Evolutionary conservation across 345 rosid species (phyloP), one percentile per base, ranked within the genome.

Genomic region (Eucalyptus shirleyi): DNA sequence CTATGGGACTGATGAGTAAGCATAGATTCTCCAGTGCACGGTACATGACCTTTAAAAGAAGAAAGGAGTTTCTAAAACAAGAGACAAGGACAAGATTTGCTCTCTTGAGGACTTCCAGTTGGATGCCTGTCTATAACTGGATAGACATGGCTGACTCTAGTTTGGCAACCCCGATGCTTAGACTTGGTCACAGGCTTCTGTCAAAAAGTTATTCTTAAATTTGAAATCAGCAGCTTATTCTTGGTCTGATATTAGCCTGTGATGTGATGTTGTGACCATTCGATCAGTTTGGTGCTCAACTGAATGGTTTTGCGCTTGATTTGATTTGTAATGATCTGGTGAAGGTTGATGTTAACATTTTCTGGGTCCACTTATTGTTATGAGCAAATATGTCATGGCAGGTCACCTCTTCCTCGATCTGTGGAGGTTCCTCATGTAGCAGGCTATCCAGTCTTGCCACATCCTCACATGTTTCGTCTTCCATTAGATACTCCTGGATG

Each of bases 341-440:
- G 37, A 30, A n/a, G 18, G 21, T 14, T n/a, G 19, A 26, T 26
- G 24, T 53, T 9, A 4, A 56, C 3, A 56, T 9, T 60, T 26
- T 60, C 16, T 0, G 0, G 0, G 32, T 37, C 45, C 28, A 21
- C 8, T 37, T 11, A 11, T 37, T 37, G 47, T 11, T 37, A 4
- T 37, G 2, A 77, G 28, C 47, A 28, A 37, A 21, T 30, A 17
- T 86, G 72, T 59, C 50, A 53, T 91, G 40, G 44, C 94, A 97
- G 96, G 90, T 91, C 97, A 32, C 98, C 94, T 55, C 93, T 96
- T 92, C 97, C 96, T 86, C 91, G 55, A 87, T 93, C 49, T 86
- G 91, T 95, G 88, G 94, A 93, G 89, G 90, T 90, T 90, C 96
- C 96, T 19, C 93, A 95, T 90, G 95, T 94, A 34, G 90, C 88